These are phyloP conservation scores for Arthonia radiata DNA, from an alignment of 495 filamentous ascomycete genomes.

Conservation along the genomic window DNA sequence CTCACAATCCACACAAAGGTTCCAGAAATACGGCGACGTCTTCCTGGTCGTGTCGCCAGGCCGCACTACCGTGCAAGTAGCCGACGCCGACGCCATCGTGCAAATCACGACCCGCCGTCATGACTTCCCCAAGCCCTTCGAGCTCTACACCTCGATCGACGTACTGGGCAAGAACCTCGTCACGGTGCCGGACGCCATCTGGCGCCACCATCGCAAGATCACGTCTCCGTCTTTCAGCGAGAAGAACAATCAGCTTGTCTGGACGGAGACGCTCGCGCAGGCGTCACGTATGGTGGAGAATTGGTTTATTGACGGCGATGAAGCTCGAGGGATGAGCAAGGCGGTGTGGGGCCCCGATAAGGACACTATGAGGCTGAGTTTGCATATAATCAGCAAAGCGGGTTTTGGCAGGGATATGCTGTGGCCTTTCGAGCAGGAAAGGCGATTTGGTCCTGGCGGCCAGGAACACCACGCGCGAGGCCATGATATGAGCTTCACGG, in stretches of 20 bases:
- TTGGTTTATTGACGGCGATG: conserved; percentile 18
- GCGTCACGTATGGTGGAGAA: conserved; percentile 25
- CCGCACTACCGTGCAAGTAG: conserved; percentile 20
- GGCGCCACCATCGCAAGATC: conserved; percentile 44
- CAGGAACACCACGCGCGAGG: conserved; percentile 21
- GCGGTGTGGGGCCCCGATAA: conserved; percentile 24
- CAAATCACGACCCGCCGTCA: conserved; percentile 33
- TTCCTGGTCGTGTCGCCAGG: conserved; percentile 30
- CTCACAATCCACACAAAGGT: too few species aligned
- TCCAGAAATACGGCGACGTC: too few species aligned
- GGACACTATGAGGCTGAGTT: conserved; percentile 36
- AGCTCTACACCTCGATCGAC: conserved; percentile 28
- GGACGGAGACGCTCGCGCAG: conserved; percentile 32
- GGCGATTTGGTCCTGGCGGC: conserved; percentile 15
- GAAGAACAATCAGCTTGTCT: conserved; percentile 42
- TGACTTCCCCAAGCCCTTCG: conserved; percentile 40
- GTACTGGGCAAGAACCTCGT: conserved; percentile 42
- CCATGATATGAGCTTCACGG: conserved; percentile 33
- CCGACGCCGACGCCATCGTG: conserved; percentile 31
- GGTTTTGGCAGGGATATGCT: conserved; percentile 35
- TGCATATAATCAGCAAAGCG: conserved; percentile 43
- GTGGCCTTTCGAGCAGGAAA: conserved; percentile 25
- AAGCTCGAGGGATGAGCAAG: conserved; percentile 19
- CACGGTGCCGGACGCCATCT: conserved; percentile 32
- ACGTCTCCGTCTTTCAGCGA: conserved; percentile 45